Percentiles rank a stretch among this genome's conserved stretches.
Evolutionary conservation across 78 protist genomes (phyloP).

Genomic region (Dictyostelium purpureum): DNA sequence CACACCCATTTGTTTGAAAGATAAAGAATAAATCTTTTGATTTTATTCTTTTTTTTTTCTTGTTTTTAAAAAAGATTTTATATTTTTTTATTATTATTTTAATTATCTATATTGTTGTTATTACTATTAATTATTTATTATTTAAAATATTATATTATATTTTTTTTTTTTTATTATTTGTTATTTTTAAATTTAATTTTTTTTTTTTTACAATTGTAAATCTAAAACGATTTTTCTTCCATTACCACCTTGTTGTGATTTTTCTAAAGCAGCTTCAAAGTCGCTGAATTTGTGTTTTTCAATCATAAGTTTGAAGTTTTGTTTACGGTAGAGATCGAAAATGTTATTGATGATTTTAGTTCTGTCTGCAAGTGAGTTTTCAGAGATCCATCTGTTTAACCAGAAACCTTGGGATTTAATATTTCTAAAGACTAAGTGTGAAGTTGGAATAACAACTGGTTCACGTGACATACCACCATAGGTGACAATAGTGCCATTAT

Average conservation of each 20-base stretch:
- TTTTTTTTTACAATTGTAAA: constrained; percentile 34
- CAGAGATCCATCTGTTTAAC: constrained; percentile 36
- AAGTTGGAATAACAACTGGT: constrained; percentile 84
- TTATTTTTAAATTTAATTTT: not conserved
- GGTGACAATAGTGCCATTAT: constrained; percentile 87
- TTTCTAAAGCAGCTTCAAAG: constrained; percentile 32
- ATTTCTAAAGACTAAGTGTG: constrained; percentile 79
- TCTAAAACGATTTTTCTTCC: constrained; percentile 66
- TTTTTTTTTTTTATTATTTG: not conserved
- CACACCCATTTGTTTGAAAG: no score
- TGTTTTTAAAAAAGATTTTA: no score
- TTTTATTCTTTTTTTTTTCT: no score
- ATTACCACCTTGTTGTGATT: constrained; percentile 60
- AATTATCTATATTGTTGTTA: no score
- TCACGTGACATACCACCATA: constrained; percentile 90
- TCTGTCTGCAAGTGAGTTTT: constrained; percentile 37
- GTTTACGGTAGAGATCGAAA: constrained; percentile 40
- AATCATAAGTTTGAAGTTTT: constrained; percentile 44
- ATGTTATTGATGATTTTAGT: constrained; percentile 66
- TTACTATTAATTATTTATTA: no score
- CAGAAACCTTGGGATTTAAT: constrained; percentile 78
- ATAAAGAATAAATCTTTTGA: no score
- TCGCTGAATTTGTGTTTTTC: constrained; percentile 77
- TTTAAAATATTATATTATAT: not conserved
- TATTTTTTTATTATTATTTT: no score